These are phyloP conservation scores for Neoscytalidium dimidiatum DNA, from an alignment of 2,329 filamentous ascomycete genomes.

Conservation along the genomic window DNA sequence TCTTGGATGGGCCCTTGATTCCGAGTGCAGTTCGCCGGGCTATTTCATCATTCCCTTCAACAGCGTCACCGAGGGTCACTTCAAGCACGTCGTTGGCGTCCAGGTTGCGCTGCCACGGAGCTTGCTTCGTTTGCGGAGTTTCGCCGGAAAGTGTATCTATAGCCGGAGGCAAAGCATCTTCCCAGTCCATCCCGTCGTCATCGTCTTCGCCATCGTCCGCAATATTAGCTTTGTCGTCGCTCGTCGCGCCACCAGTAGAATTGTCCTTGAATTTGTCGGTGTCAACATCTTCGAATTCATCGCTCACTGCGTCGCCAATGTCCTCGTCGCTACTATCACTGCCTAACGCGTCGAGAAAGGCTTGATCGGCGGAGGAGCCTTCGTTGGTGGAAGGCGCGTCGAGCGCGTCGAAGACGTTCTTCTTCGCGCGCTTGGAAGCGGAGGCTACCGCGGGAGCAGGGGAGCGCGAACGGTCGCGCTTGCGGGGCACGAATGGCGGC, in stretches of 20 bases:
- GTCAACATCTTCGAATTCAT: constrained; percentile 10
- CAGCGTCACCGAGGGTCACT: constrained; percentile 17
- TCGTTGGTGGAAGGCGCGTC: constrained; percentile 7
- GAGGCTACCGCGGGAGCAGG: background rate
- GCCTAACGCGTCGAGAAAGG: constrained; percentile 16
- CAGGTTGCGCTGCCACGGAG: constrained; percentile 2
- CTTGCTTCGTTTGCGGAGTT: background rate
- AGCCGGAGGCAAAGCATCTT: constrained; percentile 38
- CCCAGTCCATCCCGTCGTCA: constrained; percentile 40
- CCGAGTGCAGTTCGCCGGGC: constrained; percentile 50
- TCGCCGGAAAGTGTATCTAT: constrained; percentile 23
- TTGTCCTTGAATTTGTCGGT: background rate
- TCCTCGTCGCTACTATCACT: background rate
- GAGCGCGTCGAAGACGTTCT: constrained; percentile 13
- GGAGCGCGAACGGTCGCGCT: constrained; percentile 16
- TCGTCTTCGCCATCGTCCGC: constrained; percentile 18
- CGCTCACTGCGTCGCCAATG: constrained; percentile 8
- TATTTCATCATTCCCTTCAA: constrained; percentile 1
- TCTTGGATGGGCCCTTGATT: constrained; percentile 85
- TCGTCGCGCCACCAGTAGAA: background rate
- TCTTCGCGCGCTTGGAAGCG: constrained; percentile 13
- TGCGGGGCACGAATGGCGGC: constrained; percentile 19
- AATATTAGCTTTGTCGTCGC: background rate
- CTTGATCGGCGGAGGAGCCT: constrained; percentile 6
- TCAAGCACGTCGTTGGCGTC: constrained; percentile 29